phyloP scores from a whole-genome alignment of 108 stramenopile genomes.

The Bacterosira constricta region DNA sequence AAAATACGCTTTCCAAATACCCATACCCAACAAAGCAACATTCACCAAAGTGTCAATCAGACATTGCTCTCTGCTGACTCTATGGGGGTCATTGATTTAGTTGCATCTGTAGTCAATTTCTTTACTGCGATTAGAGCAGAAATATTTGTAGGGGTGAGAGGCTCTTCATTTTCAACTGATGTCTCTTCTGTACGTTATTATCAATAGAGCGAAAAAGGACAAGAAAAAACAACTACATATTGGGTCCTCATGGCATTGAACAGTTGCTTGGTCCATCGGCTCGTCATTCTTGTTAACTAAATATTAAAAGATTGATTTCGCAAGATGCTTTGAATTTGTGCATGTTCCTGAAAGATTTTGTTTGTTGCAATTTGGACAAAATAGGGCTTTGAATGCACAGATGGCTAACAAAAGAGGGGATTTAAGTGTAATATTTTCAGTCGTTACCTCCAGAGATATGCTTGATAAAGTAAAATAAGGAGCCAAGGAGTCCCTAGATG shows the following conservation, averaged over 20 bases:
- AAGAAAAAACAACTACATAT: slow-evolving; percentile 26
- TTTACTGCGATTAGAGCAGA: slow-evolving; percentile 59
- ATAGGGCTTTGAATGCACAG: too few relatives aligned
- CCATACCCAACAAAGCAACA: too few relatives aligned
- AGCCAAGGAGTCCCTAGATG: too few relatives aligned
- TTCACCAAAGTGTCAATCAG: slow-evolving; percentile 27
- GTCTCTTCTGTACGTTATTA: slow-evolving; percentile 75
- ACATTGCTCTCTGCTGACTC: slow-evolving; percentile 15
- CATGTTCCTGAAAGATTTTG: not conserved
- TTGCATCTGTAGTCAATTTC: slow-evolving; percentile 72
- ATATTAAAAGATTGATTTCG: not conserved
- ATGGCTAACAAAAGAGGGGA: not conserved
- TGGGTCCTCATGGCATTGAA: slow-evolving; percentile 28
- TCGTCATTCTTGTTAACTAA: slow-evolving; percentile 1
- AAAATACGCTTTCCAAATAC: slow-evolving; percentile 32
- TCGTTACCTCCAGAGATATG: too few relatives aligned
- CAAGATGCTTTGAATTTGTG: not conserved
- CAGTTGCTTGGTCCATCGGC: slow-evolving; percentile 29
- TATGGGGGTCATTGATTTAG: slow-evolving; percentile 33
- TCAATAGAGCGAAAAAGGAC: slow-evolving; percentile 44
- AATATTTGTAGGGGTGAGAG: slow-evolving; percentile 66
- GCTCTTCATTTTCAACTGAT: slow-evolving; percentile 67
- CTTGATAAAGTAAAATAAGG: too few relatives aligned
- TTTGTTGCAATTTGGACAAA: too few relatives aligned
- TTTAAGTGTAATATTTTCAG: too few relatives aligned